A percentile compares a stretch with the other conserved stretches of the same genome.
Evolutionary conservation across 2,329 filamentous ascomycete genomes (phyloP).

Genomic region (Trichoderma citrinoviride): DNA sequence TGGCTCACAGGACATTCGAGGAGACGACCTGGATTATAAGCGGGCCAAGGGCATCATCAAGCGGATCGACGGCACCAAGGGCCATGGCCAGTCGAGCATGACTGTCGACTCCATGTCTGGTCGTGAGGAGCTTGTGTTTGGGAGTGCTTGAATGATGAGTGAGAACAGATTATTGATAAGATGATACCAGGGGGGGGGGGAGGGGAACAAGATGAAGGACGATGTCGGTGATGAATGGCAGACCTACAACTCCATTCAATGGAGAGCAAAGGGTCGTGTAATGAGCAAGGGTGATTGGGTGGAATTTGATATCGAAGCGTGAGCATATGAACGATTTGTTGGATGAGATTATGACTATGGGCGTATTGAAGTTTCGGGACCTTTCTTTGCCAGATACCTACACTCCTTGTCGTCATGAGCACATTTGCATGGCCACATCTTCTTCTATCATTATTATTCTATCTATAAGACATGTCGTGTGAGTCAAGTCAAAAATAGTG

Average conservation of each 20-base stretch:
- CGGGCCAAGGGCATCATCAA: conserved; percentile 36
- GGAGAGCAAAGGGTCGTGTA: not conserved
- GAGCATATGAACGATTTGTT: not conserved
- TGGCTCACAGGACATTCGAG: conserved; percentile 41
- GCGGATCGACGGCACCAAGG: conserved; percentile 42
- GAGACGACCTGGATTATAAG: conserved; percentile 43
- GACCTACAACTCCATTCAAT: too few species aligned
- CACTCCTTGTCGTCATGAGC: not conserved
- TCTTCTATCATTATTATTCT: too few species aligned
- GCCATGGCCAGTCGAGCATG: conserved; percentile 37
- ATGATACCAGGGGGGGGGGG: not conserved
- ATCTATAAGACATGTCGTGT: too few species aligned
- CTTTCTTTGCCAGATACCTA: not conserved
- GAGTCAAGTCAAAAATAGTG: too few species aligned
- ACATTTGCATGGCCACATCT: not conserved
- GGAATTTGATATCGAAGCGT: not conserved
- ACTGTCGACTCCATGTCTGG: conserved; percentile 35
- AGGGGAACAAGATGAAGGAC: too few species aligned
- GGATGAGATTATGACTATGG: not conserved
- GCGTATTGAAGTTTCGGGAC: not conserved
- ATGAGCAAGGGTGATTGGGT: not conserved
- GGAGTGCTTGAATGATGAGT: conserved; percentile 16
- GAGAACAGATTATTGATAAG: not conserved
- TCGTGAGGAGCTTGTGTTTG: conserved; percentile 30
- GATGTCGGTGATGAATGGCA: too few species aligned